Evolutionary conservation across 768 basidiomycete species (phyloP), one percentile per base, ranked within the genome.

Genomic region (Serendipita sp.): DNA sequence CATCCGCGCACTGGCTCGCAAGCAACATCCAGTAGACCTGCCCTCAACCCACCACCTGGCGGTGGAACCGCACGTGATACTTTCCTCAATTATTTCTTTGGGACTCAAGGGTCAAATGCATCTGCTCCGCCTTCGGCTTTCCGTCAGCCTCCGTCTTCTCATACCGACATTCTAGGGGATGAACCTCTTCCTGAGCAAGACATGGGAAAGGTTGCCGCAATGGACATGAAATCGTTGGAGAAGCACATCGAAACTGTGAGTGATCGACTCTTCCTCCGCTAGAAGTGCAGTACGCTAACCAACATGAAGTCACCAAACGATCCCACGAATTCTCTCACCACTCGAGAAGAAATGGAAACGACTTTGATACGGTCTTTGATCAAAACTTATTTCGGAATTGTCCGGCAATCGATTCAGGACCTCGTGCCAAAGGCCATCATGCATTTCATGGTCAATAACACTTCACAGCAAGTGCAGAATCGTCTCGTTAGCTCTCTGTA

Each of bases 51-150:
- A n/a, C 53, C 53, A n/a, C n/a, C 45, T 48, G 53, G 53, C 1
- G 30, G 17, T n/a, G 53, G 24, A 26, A 77, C 84, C 0, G 84
- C 93, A 13, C 81, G 88, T 66, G 96, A 97, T 69, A 89, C 90
- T 1, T 96, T 98, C 78, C 77, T 98, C 64, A 95, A 90, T 70
- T 97, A 97, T 73, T 97, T 99, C 77, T 98, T 99, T 71, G 96
- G 96, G 11, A 88, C 87, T 73, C 88, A 87, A 65, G 88, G 88
- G 0, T 14, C 38, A 38, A 81, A 86, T 28, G 90, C 82, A 64
- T 69, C 79, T 53, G 82, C 80, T 50, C 71, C 77, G 53, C 65
- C 51, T 4, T 61, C 69, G 42, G 67, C 50, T 2, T 42, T 31
- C 51, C 60, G 72, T 61, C 34, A 31, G 2, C 41, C 34, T 20